A percentile compares a stretch with the other conserved stretches of the same genome.
These are phyloP conservation scores for Talaromyces amestolkiae DNA, from an alignment of 2,329 filamentous ascomycete genomes.

Conservation along the genomic window DNA sequence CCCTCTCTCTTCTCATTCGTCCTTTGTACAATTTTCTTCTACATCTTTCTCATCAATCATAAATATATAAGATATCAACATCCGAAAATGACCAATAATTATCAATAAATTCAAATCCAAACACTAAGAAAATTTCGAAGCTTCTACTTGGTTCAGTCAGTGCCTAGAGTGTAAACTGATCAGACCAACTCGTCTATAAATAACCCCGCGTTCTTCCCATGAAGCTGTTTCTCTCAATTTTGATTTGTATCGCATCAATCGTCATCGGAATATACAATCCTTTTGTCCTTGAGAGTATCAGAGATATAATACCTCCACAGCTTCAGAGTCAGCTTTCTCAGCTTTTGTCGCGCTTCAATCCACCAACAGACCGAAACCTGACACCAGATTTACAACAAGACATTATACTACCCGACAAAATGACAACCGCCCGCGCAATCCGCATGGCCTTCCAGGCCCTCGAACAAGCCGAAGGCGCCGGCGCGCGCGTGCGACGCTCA, in stretches of 20 bases:
- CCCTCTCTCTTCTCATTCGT: constrained; percentile 6
- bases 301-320: not conserved
- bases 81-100: not conserved
- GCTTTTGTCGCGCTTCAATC: not conserved
- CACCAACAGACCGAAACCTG: not conserved
- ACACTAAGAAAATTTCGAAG: not conserved
- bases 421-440: constrained; percentile 72
- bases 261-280: constrained; percentile 22
- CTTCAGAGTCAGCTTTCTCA: not conserved
- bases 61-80: not conserved
- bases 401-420: constrained; percentile 43
- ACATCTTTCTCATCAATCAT: not conserved
- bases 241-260: constrained; percentile 39
- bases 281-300: not conserved
- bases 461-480: constrained; percentile 84
- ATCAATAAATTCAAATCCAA: constrained; percentile 8
- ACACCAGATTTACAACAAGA: constrained; percentile 12
- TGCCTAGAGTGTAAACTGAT: not conserved
- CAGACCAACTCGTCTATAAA: constrained; percentile 30
- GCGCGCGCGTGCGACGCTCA: constrained; percentile 80
- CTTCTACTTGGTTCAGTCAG: constrained; percentile 26
- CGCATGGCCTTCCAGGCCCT: constrained; percentile 78
- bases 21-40: not conserved
- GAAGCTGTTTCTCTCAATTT: constrained; percentile 37
- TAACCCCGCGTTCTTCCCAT: constrained; percentile 28